Percentiles rank a stretch among this genome's conserved stretches.
phyloP scores from a whole-genome alignment of 352 stramenopile species.

The Pythium vanterpoolii region DNA sequence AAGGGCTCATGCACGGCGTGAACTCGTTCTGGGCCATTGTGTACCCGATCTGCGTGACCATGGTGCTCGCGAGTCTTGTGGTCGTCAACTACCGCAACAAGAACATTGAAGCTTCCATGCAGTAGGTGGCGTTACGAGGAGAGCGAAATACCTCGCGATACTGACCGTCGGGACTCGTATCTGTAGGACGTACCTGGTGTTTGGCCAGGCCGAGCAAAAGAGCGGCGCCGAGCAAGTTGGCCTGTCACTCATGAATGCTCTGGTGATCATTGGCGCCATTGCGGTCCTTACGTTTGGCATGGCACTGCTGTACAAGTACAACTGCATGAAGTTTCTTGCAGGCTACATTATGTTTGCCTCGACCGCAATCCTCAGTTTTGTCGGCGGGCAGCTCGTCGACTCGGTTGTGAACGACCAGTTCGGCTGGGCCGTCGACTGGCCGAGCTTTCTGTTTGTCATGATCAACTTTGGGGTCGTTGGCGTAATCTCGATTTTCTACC shows the following conservation, averaged over 20 bases:
- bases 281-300: slow-evolving; percentile 85
- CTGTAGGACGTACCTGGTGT: slow-evolving; percentile 72
- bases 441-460: slow-evolving; percentile 85
- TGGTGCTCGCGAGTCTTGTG: slow-evolving; percentile 75
- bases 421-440: slow-evolving; percentile 70
- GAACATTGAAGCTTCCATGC: slow-evolving; percentile 77
- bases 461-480: slow-evolving; percentile 89
- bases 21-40: slow-evolving; percentile 88
- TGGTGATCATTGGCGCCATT: slow-evolving; percentile 89
- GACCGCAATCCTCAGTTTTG: slow-evolving; percentile 82
- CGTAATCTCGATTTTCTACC: slow-evolving; percentile 89
- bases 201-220: slow-evolving; percentile 51
- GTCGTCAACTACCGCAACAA: slow-evolving; percentile 83
- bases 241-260: slow-evolving; percentile 81
- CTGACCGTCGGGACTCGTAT: neutral
- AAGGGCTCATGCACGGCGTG: slow-evolving; percentile 83
- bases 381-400: slow-evolving; percentile 82
- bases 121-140: slow-evolving; percentile 29
- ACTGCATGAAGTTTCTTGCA: slow-evolving; percentile 79
- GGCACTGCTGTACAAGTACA: slow-evolving; percentile 88
- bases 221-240: slow-evolving; percentile 39
- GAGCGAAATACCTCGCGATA: neutral
- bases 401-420: slow-evolving; percentile 76
- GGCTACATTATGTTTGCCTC: slow-evolving; percentile 90
- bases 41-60: slow-evolving; percentile 78